These are phyloP conservation scores for Panaeolus cyanescens DNA, from an alignment of 768 basidiomycete species.

Conservation along the genomic window DNA sequence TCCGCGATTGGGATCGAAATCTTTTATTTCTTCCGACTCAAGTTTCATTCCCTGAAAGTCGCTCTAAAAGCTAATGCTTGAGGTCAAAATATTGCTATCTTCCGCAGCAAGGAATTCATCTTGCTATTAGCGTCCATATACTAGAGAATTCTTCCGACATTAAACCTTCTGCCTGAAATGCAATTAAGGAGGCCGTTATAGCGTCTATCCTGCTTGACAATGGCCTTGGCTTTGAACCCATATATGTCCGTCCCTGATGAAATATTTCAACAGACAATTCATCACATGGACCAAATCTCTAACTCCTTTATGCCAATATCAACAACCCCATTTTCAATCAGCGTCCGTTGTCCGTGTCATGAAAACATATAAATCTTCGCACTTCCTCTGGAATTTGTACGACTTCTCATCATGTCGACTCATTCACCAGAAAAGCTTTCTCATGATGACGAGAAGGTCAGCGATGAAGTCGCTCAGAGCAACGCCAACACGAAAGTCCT, in stretches of 20 bases:
- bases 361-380: not conserved
- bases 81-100: too few relatives aligned
- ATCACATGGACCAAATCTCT: not conserved
- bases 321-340: not conserved
- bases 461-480: not conserved
- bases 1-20: not conserved
- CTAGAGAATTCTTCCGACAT: not conserved
- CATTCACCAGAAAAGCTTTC: constrained; percentile 12
- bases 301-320: not conserved
- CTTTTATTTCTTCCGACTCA: not conserved
- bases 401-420: constrained; percentile 15
- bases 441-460: constrained; percentile 4
- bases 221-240: not conserved
- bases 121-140: too few relatives aligned
- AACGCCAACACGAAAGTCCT: constrained; percentile 7
- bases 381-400: not conserved
- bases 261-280: not conserved
- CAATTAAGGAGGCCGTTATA: not conserved
- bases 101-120: too few relatives aligned
- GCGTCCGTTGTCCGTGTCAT: not conserved
- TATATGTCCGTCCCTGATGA: not conserved
- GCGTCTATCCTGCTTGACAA: not conserved
- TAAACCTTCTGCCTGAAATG: too few relatives aligned
- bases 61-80: too few relatives aligned
- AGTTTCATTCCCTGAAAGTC: too few relatives aligned